Percentiles rank a stretch among this genome's conserved stretches.
Conservation (phyloP, 139 green algal genomes). For the Picochlorum costavermella region DNA sequence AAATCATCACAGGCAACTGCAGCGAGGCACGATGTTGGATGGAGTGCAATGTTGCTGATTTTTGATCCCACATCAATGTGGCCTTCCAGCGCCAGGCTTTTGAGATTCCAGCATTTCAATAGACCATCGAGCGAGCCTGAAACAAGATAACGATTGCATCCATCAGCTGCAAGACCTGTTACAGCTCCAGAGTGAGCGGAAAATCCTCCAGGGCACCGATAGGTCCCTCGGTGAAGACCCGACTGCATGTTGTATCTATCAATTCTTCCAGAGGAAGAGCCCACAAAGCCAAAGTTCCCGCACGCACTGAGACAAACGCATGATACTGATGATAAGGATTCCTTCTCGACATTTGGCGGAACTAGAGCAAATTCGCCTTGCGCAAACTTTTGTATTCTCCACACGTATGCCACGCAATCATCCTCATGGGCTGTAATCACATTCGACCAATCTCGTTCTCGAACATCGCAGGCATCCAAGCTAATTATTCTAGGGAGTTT, state of each 20-base stretch:
- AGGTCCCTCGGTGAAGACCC: slow-evolving; percentile 67
- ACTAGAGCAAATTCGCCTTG: slow-evolving; percentile 61
- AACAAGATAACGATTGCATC: slow-evolving; percentile 60
- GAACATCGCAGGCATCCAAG: slow-evolving; percentile 62
- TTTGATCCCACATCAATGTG: slow-evolving; percentile 27
- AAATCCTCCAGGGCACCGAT: slow-evolving; percentile 6
- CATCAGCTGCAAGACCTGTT: slow-evolving; percentile 47
- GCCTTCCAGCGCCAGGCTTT: slow-evolving; percentile 29
- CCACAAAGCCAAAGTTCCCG: slow-evolving; percentile 95
- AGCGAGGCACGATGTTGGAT: slow-evolving; percentile 36
- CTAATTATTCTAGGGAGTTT: slow-evolving; percentile 68
- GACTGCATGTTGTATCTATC: slow-evolving; percentile 97
- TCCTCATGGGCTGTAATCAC: slow-evolving; percentile 87
- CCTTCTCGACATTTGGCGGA: slow-evolving; percentile 24
- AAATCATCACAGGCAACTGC: slow-evolving; percentile 53
- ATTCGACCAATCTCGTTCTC: slow-evolving; percentile 95
- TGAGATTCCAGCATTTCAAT: slow-evolving; percentile 79
- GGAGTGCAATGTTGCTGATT: slow-evolving; percentile 31
- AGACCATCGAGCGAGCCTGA: slow-evolving; percentile 49
- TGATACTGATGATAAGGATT: background rate
- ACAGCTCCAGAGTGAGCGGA: slow-evolving; percentile 45
- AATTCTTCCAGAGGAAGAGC: slow-evolving; percentile 58
- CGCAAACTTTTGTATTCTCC: slow-evolving; percentile 70
- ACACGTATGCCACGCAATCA: slow-evolving; percentile 78
- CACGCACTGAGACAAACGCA: slow-evolving; percentile 57